These are phyloP conservation scores for Monosporozyma siamensis DNA, from an alignment of 805 yeast genomes.

Conservation along the genomic window DNA sequence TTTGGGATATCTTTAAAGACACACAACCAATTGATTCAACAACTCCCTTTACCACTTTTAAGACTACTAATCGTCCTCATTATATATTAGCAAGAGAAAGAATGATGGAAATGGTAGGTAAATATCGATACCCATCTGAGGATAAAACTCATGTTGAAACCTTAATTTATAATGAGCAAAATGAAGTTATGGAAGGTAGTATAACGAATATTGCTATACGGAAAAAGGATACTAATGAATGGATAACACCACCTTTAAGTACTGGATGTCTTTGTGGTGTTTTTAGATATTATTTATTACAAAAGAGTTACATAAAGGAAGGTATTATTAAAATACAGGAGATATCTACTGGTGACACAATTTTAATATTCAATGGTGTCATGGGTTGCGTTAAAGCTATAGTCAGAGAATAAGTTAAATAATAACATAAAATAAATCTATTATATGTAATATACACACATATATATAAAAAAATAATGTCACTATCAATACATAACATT, in stretches of 20 bases:
- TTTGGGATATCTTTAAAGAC: constrained; percentile 61
- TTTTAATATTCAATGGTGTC: constrained; percentile 72
- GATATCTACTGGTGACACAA: constrained; percentile 55
- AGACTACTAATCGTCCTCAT: constrained; percentile 64
- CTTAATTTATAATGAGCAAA: constrained; percentile 51
- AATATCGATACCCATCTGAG: constrained; percentile 28
- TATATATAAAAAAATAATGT: not conserved
- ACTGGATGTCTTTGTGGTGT: constrained; percentile 85
- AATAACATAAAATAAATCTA: not conserved
- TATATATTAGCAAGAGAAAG: constrained; percentile 57
- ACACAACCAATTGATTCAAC: constrained; percentile 36
- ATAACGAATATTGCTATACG: constrained; percentile 68
- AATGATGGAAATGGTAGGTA: constrained; percentile 25
- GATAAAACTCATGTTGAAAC: constrained; percentile 45
- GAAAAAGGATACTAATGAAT: constrained; percentile 24
- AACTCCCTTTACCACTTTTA: constrained; percentile 77
- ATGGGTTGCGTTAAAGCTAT: constrained; percentile 66
- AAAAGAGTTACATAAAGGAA: constrained; percentile 45
- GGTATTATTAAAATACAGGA: constrained; percentile 35
- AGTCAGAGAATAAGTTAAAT: constrained; percentile 23
- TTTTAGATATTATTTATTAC: constrained; percentile 54
- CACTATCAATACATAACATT: not conserved
- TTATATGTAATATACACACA: not conserved
- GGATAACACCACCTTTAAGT: constrained; percentile 75
- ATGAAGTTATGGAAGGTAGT: constrained; percentile 69